Evolutionary conservation across 1,139 yeast genomes (phyloP), one percentile per base, ranked within the genome.

Genomic region (Kodamaea plutei): DNA sequence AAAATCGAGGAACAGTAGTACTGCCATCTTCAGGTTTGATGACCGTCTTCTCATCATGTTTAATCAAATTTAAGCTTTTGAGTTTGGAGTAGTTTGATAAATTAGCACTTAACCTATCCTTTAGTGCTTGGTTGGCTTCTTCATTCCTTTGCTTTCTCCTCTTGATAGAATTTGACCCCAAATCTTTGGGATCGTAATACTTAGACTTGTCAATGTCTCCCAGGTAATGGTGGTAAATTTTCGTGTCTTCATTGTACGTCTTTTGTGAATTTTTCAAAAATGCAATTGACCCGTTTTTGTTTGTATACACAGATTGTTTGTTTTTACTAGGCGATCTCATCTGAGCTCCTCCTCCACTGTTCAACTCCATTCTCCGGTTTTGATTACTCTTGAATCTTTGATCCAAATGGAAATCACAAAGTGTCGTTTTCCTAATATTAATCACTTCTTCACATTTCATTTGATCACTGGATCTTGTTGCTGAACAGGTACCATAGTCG

Each of bases 351-450:
- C 85, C 80, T 29, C 75, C 67, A 4, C 85, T 79, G 44, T 78
- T 83, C 33, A 88, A 64, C 53, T 87, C 96, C 69, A 84, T 75
- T 43, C 96, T 63, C 36, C 74, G 66, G 7, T 77, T 64, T 20
- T 76, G 71, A 1, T 76, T 62, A 20, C 64, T 68, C 31, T 73
- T 69, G 34, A 78, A 64, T 25, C 76, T 69, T 31, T 68, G 47
- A 39, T 85, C 89, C 19, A 73, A 61, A 48, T 89, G 97, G 46
- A 63, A 84, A 20, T 76, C 79, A 54, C 97, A 89, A 36, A 76
- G 67, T 10, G 69, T 70, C 2, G 73, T 61, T 28, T 62, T 64
- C 8, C 67, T 56, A 19, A 54, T 56, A 48, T 87, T 76, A 7
- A 87, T 71, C 33, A 84, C 79, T 9, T 71, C 62, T 8, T 61